Base-by-base conservation (phyloP, 768 basidiomycete genomes). In the Russula abietina region DNA sequence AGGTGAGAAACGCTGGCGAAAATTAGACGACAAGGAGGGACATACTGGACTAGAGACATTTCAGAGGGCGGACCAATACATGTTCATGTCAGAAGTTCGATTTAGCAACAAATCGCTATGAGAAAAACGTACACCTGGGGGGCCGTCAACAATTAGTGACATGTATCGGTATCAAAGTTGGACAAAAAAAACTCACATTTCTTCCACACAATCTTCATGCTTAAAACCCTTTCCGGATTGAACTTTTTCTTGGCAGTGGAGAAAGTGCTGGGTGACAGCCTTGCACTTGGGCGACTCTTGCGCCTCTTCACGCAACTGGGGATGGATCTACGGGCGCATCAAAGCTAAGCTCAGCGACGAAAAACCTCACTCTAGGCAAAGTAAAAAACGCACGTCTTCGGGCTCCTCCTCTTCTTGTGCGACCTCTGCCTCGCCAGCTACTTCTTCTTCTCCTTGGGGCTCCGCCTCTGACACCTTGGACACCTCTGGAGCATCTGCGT, bases 121-220 rank as follows among this genome's bases (percentile, higher is more conserved):
- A 58, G 19, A 43, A 33, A 4, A 5, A 74, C 74, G 60, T 65
- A 75, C 67, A 68, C 67, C 67, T 68, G 22, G 5, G 16, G n/a
- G 8, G 16, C 24, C 36, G 28, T 55, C 24, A 32, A n/a, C n/a
- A n/a, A 39, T 58, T 12, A 43, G 45, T 11, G 33, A 28, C 28
- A 22, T 30, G 33, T 28, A 38, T n/a, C 14, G 11, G 28, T 22
- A 50, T 46, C 4, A 39, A 53, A 48, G 65, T 39, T 16, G 2
- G 32, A 28, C 26, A n/a, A n/a, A n/a, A 7, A 41, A n/a, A 59
- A 82, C 87, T 73, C 69, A 90, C 89, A 93, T 73, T 80, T 93
- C 92, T 76, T 93, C 91, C 41, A 94, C 88, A 71, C 93, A 96
- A 72, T 95, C 93, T 79, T 96, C 94, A 66, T 85, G 85, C 73